Conservation (phyloP, 2,329 filamentous ascomycete genomes). For the Hyphodiscus sp. region DNA sequence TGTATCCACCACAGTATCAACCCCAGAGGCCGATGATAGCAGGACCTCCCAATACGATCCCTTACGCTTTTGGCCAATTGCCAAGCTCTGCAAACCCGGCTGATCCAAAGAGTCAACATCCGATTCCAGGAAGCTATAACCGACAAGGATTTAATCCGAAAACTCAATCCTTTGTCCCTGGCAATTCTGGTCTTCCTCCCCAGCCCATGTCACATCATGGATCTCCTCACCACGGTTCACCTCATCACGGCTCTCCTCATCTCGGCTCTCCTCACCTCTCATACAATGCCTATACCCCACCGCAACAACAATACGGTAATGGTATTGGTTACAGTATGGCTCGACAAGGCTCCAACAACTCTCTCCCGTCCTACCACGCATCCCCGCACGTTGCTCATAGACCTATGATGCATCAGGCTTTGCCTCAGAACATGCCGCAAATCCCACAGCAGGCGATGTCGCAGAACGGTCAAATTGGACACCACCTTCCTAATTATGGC, state of each 20-base stretch:
- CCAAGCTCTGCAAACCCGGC: conserved; percentile 63
- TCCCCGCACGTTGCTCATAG: conserved; percentile 31
- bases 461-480: conserved; percentile 31
- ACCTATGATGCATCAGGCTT: conserved; percentile 30
- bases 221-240: conserved; percentile 29
- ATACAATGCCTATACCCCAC: conserved; percentile 33
- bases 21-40: conserved; percentile 19
- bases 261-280: conserved; percentile 36
- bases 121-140: conserved; percentile 77
- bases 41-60: conserved; percentile 33
- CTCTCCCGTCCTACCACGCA: conserved; percentile 31
- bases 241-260: conserved; percentile 32
- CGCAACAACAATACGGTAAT: conserved; percentile 28
- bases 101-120: conserved; percentile 70
- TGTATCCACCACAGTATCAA: conserved; percentile 27
- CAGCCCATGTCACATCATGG: conserved; percentile 31
- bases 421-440: conserved; percentile 20
- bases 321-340: conserved; percentile 31
- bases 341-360: conserved; percentile 31
- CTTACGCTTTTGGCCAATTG: conserved; percentile 75
- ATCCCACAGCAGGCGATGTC: conserved; percentile 18
- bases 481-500: conserved; percentile 50
- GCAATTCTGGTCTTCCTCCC: conserved; percentile 43
- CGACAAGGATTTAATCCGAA: conserved; percentile 89
- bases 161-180: conserved; percentile 84